These are phyloP conservation scores for Eucalyptus tenuipes DNA, from an alignment of 345 rosid species.

Conservation along the genomic window DNA sequence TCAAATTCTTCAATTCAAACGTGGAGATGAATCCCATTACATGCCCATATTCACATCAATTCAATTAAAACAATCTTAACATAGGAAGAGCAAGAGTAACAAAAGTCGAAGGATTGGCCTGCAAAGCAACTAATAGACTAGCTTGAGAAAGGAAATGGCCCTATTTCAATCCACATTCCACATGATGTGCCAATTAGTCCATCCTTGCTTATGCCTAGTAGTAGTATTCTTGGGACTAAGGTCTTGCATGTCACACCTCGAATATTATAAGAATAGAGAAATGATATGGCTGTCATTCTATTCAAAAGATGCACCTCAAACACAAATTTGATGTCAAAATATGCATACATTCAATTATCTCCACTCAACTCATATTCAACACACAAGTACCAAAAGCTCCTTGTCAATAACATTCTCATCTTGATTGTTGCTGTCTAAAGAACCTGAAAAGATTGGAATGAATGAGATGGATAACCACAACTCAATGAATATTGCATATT, in stretches of 20 bases:
- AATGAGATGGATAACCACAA: too few species aligned
- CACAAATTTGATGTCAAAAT: background rate
- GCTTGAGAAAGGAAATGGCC: background rate
- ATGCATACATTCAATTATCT: background rate
- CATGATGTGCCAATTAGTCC: background rate
- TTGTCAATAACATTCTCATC: background rate
- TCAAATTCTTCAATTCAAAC: background rate
- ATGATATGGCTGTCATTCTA: background rate
- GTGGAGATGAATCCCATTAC: background rate
- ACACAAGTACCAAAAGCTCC: background rate
- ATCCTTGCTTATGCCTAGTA: background rate
- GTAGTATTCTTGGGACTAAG: background rate
- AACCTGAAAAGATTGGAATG: too few species aligned
- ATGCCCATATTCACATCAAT: background rate
- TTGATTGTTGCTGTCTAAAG: fast-evolving
- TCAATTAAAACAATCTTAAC: background rate
- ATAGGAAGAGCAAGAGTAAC: background rate
- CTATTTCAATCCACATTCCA: background rate
- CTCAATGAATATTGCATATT: too few species aligned
- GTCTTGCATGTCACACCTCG: background rate
- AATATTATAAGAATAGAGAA: too few species aligned
- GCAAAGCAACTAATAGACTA: background rate
- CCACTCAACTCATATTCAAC: background rate
- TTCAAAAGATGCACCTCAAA: background rate
- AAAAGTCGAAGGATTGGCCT: background rate